These are phyloP conservation scores for Eucalyptus curtisii DNA, from an alignment of 345 rosid genomes.

Conservation along the genomic window DNA sequence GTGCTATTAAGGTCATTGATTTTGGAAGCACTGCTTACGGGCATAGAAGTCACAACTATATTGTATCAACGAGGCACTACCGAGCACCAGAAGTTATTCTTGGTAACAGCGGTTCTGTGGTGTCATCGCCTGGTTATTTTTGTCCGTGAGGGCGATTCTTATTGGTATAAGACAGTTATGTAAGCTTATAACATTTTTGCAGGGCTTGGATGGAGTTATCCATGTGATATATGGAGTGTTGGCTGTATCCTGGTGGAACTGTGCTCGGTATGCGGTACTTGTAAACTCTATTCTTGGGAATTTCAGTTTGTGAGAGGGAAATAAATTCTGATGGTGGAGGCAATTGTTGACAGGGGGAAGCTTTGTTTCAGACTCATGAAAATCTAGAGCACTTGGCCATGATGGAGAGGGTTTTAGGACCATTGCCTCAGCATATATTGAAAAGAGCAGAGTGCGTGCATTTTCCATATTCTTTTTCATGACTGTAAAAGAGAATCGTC, in stretches of 20 bases:
- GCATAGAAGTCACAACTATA: constrained; percentile 39
- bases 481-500: not conserved
- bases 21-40: constrained; percentile 69
- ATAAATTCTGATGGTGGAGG: not conserved
- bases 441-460: constrained; percentile 41
- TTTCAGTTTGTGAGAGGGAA: not conserved
- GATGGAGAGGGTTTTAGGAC: constrained; percentile 71
- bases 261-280: constrained; percentile 32
- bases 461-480: not conserved
- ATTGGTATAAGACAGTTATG: not conserved
- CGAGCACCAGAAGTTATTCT: constrained; percentile 78
- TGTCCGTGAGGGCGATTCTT: not conserved
- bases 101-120: constrained; percentile 9
- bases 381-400: constrained; percentile 66
- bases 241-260: constrained; percentile 66
- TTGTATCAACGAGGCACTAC: constrained; percentile 69
- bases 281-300: not conserved
- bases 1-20: constrained; percentile 67
- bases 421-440: constrained; percentile 49
- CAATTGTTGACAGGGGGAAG: constrained; percentile 41
- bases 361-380: constrained; percentile 67
- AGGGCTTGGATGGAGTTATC: constrained; percentile 69
- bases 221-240: constrained; percentile 67
- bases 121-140: not conserved
- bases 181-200: constrained; percentile 3